Base-by-base conservation (phyloP, 2,329 filamentous ascomycete species). In the Zasmidium angulare region DNA sequence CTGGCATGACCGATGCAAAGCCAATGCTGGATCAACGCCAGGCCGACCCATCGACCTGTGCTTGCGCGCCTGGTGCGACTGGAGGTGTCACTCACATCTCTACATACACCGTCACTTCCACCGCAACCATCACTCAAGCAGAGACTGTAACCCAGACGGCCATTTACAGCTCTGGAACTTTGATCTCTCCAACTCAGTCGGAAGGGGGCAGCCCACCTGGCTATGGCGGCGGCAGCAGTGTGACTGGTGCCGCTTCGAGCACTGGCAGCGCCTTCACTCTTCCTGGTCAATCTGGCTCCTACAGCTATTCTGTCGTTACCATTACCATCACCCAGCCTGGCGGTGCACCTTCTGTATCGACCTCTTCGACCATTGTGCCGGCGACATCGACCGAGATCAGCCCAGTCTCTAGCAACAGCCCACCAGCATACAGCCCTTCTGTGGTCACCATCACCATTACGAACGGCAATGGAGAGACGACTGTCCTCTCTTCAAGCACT, bases 1-100 rank as follows among this genome's bases (percentile, higher is more conserved):
- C 76, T 63, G 76, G 78, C 60, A 72, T 77, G 63, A 81, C 79
- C 66, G 73, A 78, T 53, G 82, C 75, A 66, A 56, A 52, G 20
- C 60, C 82, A 84, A 72, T 81, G 82, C 63, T 79, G 43, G 55
- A 59, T 49, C 47, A 22, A 40, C 20, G 55, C 17, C 43, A 55
- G 24, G 50, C 40, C 6, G 46, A 53, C 17, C 59, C 62, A 10
- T 20, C 52, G 7, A 57, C 58, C 50, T 65, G 62, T 48, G 58
- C 55, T 29, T 59, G 56, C 10, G 59, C 56, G 3, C 62, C 63
- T 20, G 50, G 51, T 17, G 57, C 52, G 17, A 53, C 50, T 21
- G n/a, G 46, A 4, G 31, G 26, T 17, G 40, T 24, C 3, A 43
- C 54, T 22, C 53, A 46, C 52, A 60, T 55, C 46, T 50, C 47